Evolutionary conservation across 139 green algal genomes (phyloP).

Genomic region (Medakamo hakoo): DNA sequence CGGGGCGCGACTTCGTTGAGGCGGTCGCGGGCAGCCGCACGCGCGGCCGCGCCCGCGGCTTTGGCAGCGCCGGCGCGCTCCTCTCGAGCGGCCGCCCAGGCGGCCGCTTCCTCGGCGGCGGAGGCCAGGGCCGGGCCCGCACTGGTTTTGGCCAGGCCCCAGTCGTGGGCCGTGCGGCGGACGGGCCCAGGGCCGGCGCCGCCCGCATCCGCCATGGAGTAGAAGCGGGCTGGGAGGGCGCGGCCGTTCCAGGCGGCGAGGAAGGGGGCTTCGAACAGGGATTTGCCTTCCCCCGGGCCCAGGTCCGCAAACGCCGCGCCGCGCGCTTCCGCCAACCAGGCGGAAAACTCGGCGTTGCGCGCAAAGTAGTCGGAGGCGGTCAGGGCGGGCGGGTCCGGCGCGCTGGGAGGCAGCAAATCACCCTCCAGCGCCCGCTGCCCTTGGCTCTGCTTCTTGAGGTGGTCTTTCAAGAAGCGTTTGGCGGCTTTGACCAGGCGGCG

Average conservation of each 20-base stretch:
- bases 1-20: background rate
- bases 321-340: conserved; percentile 32
- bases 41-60: background rate
- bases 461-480: background rate
- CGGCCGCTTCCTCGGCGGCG: background rate
- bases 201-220: conserved; percentile 8
- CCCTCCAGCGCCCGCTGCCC: no score
- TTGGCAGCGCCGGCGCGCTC: background rate
- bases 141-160: no score
- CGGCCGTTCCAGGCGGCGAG: conserved; percentile 32
- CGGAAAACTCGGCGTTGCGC: conserved; percentile 34
- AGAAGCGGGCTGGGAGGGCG: conserved; percentile 20
- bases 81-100: background rate
- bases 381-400: background rate
- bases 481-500: background rate
- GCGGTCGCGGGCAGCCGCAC: background rate
- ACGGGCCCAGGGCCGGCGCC: background rate
- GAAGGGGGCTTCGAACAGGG: conserved; percentile 44
- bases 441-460: background rate
- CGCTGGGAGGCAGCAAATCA: background rate
- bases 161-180: no score
- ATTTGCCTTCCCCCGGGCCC: conserved; percentile 18
- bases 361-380: conserved; percentile 29
- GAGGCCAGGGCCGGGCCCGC: no score
- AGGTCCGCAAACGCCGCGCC: conserved; percentile 36